These are phyloP conservation scores for Yarrowia deformans DNA, from an alignment of 805 yeast species.

Conservation along the genomic window DNA sequence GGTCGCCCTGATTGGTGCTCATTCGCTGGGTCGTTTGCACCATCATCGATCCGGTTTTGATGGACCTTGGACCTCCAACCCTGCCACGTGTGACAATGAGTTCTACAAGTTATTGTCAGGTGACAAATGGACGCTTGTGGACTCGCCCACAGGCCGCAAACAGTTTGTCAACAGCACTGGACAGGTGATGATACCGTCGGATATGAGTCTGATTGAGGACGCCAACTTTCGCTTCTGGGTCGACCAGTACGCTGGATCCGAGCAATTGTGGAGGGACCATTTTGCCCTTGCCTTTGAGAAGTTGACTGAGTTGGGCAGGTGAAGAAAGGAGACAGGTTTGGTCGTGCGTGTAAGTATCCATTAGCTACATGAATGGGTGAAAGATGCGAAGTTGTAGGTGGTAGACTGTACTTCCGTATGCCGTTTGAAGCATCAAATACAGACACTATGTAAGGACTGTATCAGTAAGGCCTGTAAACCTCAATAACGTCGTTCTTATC, in stretches of 20 bases:
- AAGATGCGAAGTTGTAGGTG: no score
- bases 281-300: constrained; percentile 73
- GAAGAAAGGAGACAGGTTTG: neutral
- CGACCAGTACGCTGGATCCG: constrained; percentile 71
- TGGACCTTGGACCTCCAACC: constrained; percentile 89
- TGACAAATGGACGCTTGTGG: constrained; percentile 61
- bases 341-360: no score
- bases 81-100: constrained; percentile 75
- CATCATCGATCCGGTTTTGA: constrained; percentile 75
- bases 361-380: no score
- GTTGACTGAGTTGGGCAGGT: constrained; percentile 71
- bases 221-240: constrained; percentile 67
- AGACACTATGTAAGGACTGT: no score
- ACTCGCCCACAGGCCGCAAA: constrained; percentile 51
- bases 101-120: constrained; percentile 64
- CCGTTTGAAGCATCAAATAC: no score
- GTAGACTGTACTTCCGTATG: no score
- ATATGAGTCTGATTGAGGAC: constrained; percentile 71
- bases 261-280: constrained; percentile 65
- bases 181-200: constrained; percentile 88
- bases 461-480: no score
- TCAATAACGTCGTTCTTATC: no score
- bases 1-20: constrained; percentile 67
- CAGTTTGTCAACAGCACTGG: constrained; percentile 61
- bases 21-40: constrained; percentile 68